These are phyloP conservation scores for Salmacisia buchloeana DNA, from an alignment of 1,284 basidiomycete genomes.

Conservation along the genomic window DNA sequence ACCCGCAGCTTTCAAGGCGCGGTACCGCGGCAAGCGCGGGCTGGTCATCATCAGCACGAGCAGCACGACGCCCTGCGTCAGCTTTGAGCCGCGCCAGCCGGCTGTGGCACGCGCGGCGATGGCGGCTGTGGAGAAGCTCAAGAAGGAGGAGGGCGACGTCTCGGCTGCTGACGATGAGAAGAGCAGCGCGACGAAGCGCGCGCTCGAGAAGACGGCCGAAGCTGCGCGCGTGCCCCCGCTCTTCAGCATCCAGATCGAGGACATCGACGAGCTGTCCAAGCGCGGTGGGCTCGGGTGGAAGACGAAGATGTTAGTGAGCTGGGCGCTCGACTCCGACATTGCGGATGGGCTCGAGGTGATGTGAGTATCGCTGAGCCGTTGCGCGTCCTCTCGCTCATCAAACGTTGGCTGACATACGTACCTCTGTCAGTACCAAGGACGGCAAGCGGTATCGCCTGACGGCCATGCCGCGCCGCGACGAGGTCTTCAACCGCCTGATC, in stretches of 20 bases:
- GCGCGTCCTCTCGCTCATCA: not conserved
- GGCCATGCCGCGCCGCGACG: constrained; percentile 48
- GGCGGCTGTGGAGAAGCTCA: constrained; percentile 9
- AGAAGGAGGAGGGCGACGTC: constrained; percentile 14
- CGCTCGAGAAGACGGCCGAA: constrained; percentile 18
- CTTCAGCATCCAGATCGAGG: constrained; percentile 42
- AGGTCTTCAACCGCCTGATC: constrained; percentile 48
- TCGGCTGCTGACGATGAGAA: constrained; percentile 7
- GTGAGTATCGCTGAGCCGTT: not conserved
- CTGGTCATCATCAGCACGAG: constrained; percentile 42
- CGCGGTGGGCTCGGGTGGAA: constrained; percentile 50
- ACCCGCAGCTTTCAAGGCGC: constrained; percentile 35
- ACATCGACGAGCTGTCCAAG: constrained; percentile 45
- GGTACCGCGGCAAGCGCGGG: constrained; percentile 43
- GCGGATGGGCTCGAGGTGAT: constrained; percentile 36
- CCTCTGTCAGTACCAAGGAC: constrained; percentile 20
- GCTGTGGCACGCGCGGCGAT: constrained; percentile 17
- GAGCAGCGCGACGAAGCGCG: not conserved
- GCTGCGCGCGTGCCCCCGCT: constrained; percentile 21
- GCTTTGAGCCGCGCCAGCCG: constrained; percentile 27
- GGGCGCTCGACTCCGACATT: constrained; percentile 33
- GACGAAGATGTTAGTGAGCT: constrained; percentile 43
- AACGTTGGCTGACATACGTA: not conserved
- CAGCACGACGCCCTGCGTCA: constrained; percentile 45
- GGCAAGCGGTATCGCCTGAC: constrained; percentile 41